Evolutionary conservation across 176 grass and related monocot genomes (phyloP).

Genomic region (Musa beccarii): DNA sequence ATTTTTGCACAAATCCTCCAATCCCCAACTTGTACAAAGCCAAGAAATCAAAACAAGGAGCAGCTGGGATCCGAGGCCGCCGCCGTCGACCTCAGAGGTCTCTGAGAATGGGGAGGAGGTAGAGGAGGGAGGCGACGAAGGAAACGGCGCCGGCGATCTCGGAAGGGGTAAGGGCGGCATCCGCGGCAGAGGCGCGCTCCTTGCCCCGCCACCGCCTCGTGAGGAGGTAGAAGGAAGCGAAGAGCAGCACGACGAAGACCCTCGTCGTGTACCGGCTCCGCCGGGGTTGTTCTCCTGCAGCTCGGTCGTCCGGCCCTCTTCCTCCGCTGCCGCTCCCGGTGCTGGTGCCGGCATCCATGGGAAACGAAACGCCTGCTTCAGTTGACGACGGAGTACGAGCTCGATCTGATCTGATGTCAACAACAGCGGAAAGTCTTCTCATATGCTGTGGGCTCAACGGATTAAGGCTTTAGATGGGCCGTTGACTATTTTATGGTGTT

Average conservation of each 20-base stretch:
- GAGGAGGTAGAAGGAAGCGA: conserved; percentile 11
- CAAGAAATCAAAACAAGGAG: background rate
- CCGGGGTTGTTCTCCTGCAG: background rate
- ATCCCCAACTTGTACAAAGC: background rate
- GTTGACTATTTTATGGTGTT: too few relatives aligned
- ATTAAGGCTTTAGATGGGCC: too few relatives aligned
- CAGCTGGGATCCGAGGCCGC: background rate
- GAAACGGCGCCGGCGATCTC: conserved; percentile 9
- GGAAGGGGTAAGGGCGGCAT: background rate
- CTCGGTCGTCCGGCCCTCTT: background rate
- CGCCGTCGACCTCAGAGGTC: background rate
- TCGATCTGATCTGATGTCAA: background rate
- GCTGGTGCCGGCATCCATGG: background rate
- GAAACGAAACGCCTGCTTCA: background rate
- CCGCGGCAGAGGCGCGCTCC: background rate
- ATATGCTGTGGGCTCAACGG: too few relatives aligned
- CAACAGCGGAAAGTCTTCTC: too few relatives aligned
- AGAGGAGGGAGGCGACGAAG: conserved; percentile 5
- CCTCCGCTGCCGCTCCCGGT: too few relatives aligned
- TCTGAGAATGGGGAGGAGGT: conserved; percentile 1
- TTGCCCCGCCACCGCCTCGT: conserved; percentile 7
- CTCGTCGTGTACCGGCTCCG: background rate
- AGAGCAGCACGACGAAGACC: conserved; percentile 5
- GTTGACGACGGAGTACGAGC: background rate
- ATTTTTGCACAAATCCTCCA: background rate